phyloP scores from a whole-genome alignment of 345 rosid species.

The Eucalyptus melliodora region DNA sequence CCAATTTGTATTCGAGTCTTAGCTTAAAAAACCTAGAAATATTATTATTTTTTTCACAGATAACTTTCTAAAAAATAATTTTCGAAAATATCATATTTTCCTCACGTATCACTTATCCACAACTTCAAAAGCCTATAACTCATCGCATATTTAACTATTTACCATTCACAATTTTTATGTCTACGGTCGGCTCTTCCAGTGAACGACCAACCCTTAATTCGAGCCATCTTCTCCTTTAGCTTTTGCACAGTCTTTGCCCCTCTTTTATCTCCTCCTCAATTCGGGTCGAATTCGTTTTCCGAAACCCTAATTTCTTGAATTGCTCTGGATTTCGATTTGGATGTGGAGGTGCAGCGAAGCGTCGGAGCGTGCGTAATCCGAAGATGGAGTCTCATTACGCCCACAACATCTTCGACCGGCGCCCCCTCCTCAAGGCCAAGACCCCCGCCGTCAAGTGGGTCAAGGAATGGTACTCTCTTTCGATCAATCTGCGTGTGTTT shows the following conservation, averaged over 20 bases:
- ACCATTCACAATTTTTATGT: background rate
- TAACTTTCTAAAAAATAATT: too few species aligned
- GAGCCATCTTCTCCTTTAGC: background rate
- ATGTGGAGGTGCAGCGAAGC: background rate
- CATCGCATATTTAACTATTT: background rate
- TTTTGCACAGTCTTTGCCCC: background rate
- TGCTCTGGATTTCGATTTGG: background rate
- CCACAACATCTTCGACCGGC: conserved; percentile 55
- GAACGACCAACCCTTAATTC: background rate
- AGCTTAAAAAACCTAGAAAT: background rate
- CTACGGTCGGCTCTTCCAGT: background rate
- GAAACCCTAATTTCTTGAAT: background rate
- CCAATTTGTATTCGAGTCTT: background rate
- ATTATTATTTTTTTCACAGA: background rate
- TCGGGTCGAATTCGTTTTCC: background rate
- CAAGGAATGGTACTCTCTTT: conserved; percentile 54
- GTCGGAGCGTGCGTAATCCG: background rate
- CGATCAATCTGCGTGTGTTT: background rate
- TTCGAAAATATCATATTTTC: background rate
- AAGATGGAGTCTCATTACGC: background rate
- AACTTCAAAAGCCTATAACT: background rate
- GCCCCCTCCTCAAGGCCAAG: conserved; percentile 55
- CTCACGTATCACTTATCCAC: background rate
- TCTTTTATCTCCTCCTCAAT: background rate
- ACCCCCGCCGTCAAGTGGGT: conserved; percentile 80